phyloP scores from a whole-genome alignment of 2,329 filamentous ascomycete genomes.

The Hymenoscyphus scutula region DNA sequence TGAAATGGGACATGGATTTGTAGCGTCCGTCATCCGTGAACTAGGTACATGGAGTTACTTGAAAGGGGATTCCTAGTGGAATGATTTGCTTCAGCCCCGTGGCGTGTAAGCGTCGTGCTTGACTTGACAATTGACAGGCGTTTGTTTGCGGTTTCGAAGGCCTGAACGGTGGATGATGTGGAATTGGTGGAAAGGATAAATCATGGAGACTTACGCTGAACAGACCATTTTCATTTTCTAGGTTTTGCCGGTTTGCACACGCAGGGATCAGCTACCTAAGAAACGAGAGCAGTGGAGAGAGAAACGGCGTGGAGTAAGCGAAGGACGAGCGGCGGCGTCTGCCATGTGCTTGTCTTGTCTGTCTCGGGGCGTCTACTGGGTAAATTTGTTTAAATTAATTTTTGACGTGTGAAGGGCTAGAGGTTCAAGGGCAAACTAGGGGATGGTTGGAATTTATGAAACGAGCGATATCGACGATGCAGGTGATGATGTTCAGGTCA shows the following conservation, averaged over 20 bases:
- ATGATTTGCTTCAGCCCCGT: not conserved
- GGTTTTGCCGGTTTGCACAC: too few species aligned
- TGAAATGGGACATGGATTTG: too few species aligned
- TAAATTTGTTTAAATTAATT: not conserved
- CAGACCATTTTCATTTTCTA: slow-evolving; percentile 1
- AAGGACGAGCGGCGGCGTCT: not conserved
- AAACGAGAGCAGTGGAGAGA: not conserved
- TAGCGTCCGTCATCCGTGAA: not conserved
- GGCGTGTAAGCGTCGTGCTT: not conserved
- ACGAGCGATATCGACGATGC: not conserved
- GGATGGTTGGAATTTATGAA: not conserved
- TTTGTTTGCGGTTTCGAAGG: too few species aligned
- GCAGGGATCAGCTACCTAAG: not conserved
- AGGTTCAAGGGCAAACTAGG: not conserved
- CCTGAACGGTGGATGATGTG: too few species aligned
- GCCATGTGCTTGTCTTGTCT: not conserved
- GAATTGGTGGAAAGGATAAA: slow-evolving; percentile 1
- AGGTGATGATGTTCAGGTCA: not conserved
- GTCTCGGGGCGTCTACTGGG: not conserved
- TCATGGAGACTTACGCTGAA: slow-evolving; percentile 3
- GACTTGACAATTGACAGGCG: not conserved
- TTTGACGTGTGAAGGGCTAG: too few species aligned
- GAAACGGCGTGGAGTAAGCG: not conserved
- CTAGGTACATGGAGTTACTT: not conserved
- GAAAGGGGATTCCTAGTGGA: not conserved